Base-by-base conservation (phyloP, 805 yeast species). In the Metschnikowia orientalis region DNA sequence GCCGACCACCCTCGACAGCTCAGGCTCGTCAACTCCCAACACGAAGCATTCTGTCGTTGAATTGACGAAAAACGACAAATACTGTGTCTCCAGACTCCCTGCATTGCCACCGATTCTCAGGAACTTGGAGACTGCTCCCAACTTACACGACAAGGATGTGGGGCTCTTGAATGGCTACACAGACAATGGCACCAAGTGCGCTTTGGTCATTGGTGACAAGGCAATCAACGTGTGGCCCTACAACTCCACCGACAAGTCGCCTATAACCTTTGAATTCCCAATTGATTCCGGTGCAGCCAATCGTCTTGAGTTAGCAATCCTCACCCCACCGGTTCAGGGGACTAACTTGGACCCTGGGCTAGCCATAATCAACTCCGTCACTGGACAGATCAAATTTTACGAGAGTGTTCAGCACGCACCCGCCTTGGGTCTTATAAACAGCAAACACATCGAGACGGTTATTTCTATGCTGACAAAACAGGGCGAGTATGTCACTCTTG, bases 351-450 rank as follows among this genome's bases (percentile, higher is more conserved):
- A 69, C 43, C 90, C 94, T 0, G 95, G 95, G 7, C 57, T 87
- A 23, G 77, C 82, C 5, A 71, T 81, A 5, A 66, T 85, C 13
- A 75, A 80, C 48, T 63, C 79, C 1, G 53, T 64, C 12, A 47
- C 75, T 0, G 95, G 95, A 0, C 50, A 56, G 12, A 56, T 83
- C 29, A 69, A 71, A 16, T 88, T 79, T 55, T 82, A 81, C 61
- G 95, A 85, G 49, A 75, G 85, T 34, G 76, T 86, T 8, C 80
- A 75, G 41, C 74, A 74, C 38, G 83, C 87, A 0, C 78, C 87
- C 0, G 75, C 85, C 1, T 66, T 75, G 43, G 78, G 83, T 19
- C 55, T 79, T 18, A 62, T 79, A 29, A 73, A 57, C 57, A 57
- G 63, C 48, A 59, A 61, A 30, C 46, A 56, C 3, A 47, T 79